Evolutionary conservation across 2,329 filamentous ascomycete species (phyloP), one percentile per base, ranked within the genome.

Genomic region (Ascochyta viciae-villosae): DNA sequence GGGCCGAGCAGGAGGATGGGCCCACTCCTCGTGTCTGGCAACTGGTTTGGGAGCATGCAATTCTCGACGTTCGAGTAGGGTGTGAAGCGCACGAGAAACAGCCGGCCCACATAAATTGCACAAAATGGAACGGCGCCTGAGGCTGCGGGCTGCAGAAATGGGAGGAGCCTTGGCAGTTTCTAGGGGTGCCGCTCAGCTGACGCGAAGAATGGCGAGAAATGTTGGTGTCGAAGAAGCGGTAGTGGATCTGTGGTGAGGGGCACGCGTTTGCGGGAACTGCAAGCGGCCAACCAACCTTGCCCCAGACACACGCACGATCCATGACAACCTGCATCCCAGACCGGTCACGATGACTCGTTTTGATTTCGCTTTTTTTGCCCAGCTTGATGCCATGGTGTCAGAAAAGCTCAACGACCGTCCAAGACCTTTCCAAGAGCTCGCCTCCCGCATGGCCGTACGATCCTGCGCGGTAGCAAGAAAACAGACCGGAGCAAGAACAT

Each of bases 271-370:
- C 42, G 44, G 39, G 53, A 53, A 39, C 33, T 47, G 44, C 39
- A 48, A 9, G 26, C 38, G 24, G 43, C 43, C 35, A 22, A 40
- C 37, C 54, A 57, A 43, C 51, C 51, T 54, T 50, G 27, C 26
- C 27, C 29, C 26, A 22, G 44, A 34, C 22, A n/a, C 13, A 13
- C 22, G 23, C 24, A n/a, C 13, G 6, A 40, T 46, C 34, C 40
- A 49, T 33, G 10, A 37, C 39, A n/a, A 23, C 27, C 38, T 49
- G 43, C 52, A 46, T 51, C 22, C 3, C 44, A 51, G 38, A 57
- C 54, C 54, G 54, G 54, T 44, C 19, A 13, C n/a, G 54, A 45
- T 57, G 54, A 57, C 54, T 57, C 48, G 54, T 35, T 23, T 16
- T 4, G 35, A n/a, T 26, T 9, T 40, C 23, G 3, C 13, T 22